These are phyloP conservation scores for Bipolaris victoriae DNA, from an alignment of 2,329 filamentous ascomycete species.

Conservation along the genomic window DNA sequence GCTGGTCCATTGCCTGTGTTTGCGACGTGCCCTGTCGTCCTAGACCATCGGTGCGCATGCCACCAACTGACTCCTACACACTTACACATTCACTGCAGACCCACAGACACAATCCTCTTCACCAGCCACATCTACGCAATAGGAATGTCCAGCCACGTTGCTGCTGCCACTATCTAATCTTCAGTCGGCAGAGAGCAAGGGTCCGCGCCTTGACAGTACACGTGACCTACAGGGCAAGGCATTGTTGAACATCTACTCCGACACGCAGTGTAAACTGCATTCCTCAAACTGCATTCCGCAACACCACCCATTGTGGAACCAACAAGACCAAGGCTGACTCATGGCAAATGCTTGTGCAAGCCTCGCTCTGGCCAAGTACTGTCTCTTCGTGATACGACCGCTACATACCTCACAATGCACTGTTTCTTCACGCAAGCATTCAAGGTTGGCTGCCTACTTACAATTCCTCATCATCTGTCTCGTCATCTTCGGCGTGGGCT, in stretches of 20 bases:
- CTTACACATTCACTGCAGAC: background rate
- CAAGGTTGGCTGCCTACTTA: constrained; percentile 10
- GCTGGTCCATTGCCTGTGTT: background rate
- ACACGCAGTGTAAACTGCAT: background rate
- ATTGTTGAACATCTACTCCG: background rate
- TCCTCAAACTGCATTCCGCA: background rate
- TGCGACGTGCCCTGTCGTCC: background rate
- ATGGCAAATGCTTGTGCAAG: background rate
- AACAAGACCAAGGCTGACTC: background rate
- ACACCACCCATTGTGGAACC: background rate
- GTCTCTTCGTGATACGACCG: background rate
- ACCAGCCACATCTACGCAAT: too few species aligned
- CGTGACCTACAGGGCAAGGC: background rate
- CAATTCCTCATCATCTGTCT: constrained; percentile 49
- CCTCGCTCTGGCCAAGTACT: background rate
- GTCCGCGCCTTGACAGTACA: background rate
- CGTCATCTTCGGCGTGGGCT: constrained; percentile 30
- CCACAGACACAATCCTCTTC: background rate
- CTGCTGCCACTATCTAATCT: background rate
- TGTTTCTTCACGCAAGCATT: background rate
- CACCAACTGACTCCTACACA: too few species aligned
- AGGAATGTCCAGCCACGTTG: background rate
- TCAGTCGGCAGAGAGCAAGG: background rate
- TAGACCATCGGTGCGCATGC: background rate
- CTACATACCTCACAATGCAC: background rate